Conservation (phyloP, 345 rosid species). For the Brassica nigra region DNA sequence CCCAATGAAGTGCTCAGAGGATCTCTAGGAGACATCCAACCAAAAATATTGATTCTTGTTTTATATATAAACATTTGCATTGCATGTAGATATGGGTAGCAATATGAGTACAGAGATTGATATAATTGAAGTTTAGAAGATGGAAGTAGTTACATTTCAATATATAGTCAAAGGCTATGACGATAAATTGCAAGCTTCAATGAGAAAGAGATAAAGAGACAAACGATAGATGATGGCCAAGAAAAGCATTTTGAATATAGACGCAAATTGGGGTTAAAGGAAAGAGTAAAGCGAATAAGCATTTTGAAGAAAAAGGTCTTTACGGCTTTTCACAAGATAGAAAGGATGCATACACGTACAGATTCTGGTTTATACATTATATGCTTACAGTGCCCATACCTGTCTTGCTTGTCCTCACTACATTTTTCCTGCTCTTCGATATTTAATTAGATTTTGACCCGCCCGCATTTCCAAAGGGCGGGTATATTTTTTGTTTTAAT, state of each 20-base stretch:
- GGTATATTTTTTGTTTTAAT: too few species aligned
- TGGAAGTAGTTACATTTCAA: not conserved
- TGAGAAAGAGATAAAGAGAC: not conserved
- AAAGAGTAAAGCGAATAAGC: conserved; percentile 22
- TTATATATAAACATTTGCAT: not conserved
- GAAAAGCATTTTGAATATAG: conserved; percentile 25
- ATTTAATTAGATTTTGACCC: not conserved
- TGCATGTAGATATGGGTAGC: conserved; percentile 4
- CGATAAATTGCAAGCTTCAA: not conserved
- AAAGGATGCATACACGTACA: conserved; percentile 24
- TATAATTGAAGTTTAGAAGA: conserved; percentile 2
- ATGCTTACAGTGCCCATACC: conserved; percentile 11
- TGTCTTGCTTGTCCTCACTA: conserved; percentile 13
- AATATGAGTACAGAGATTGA: not conserved
- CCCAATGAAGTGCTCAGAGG: conserved; percentile 38
- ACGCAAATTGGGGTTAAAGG: conserved; percentile 27
- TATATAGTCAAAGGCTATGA: conserved; percentile 1
- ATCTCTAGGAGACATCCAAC: conserved; percentile 39
- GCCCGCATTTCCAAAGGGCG: too few species aligned
- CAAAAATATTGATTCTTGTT: not conserved
- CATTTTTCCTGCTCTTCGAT: not conserved
- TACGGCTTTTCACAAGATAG: conserved; percentile 31
- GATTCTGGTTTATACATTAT: conserved; percentile 13
- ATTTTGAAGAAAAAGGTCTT: conserved; percentile 3
- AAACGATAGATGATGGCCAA: conserved; percentile 1